Base-by-base conservation (phyloP, 2,329 filamentous ascomycete genomes). In the Domatiomyces catenatus region DNA sequence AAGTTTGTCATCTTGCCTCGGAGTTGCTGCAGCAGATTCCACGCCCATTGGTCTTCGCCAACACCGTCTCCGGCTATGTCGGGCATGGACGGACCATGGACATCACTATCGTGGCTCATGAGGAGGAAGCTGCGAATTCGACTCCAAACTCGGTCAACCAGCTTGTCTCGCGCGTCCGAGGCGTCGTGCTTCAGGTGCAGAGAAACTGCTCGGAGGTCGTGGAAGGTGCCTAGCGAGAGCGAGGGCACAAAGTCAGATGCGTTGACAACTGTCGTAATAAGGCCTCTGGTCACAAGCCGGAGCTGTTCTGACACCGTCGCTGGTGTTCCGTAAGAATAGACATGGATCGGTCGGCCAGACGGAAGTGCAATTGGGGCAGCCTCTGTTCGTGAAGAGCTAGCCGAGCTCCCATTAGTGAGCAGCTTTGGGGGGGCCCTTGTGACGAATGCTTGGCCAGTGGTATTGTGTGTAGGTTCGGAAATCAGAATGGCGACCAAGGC, bases 301-400 rank as follows among this genome's bases (percentile, higher is more conserved):
- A 89, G 72, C 1, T 80, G 76, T 0, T 81, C 73, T 0, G 82
- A 85, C 75, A 88, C 79, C 12, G 81, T 83, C 0, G 82, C 77
- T 0, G 84, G 83, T 1, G 84, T 80, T 0, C 84, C 84, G 62
- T 87, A 89, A 5, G 84, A 81, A 62, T 86, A 89, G 10, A 87
- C 84, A 58, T 89, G 84, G 18, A 88, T 83, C 2, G 82, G 80
- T 0, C 84, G 75, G 15, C 80, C 79, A 0, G 80, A 59, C 0
- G 84, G 84, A 0, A 88, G 71, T 17, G 71, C 73, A 28, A 79
- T 55, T 52, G 59, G 48, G 15, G 32, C 32, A 3, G 32, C 15
- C 32, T 39, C 32, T 39, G 32, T 39, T 39, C 10, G 32, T 39
- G 32, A 15, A 10, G 32, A 15, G 4, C 48, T 55, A 32, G 26